These are phyloP conservation scores for Adansonia grandidieri DNA, from an alignment of 441 rosid species.

Conservation along the genomic window DNA sequence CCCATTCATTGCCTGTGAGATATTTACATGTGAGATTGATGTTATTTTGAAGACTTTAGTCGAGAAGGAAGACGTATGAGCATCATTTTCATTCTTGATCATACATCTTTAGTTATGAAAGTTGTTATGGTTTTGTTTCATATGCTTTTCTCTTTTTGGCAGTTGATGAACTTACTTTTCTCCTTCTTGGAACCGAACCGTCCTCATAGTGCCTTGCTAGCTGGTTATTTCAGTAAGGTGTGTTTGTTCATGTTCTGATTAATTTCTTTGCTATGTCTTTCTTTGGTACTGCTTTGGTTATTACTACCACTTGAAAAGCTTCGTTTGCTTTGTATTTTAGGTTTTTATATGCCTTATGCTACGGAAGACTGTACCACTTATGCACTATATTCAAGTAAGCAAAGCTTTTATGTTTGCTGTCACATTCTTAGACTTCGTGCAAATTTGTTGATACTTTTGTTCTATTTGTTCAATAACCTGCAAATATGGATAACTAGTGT, in stretches of 20 bases:
- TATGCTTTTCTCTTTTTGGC: slow-evolving; percentile 33
- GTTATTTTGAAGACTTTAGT: slow-evolving; percentile 84
- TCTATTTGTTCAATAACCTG: not conserved
- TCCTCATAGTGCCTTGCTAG: slow-evolving; percentile 84
- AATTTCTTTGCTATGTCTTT: slow-evolving; percentile 11
- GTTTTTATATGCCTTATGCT: slow-evolving; percentile 91
- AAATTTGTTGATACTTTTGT: not conserved
- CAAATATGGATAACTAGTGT: not conserved
- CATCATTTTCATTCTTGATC: slow-evolving; percentile 8
- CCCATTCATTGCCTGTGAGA: slow-evolving; percentile 94
- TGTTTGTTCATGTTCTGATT: slow-evolving; percentile 20
- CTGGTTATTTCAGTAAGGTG: slow-evolving; percentile 99
- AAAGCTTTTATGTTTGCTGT: slow-evolving; percentile 17
- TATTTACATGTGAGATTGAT: slow-evolving; percentile 96
- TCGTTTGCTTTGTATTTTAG: slow-evolving; percentile 44
- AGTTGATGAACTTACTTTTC: slow-evolving; percentile 94
- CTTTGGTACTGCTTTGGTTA: slow-evolving; percentile 1
- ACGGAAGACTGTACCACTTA: slow-evolving; percentile 82
- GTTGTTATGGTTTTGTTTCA: slow-evolving; percentile 2
- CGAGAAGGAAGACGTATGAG: slow-evolving; percentile 86
- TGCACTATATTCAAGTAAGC: slow-evolving; percentile 91
- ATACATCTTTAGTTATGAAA: slow-evolving; percentile 15
- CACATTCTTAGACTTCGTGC: not conserved
- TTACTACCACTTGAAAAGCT: slow-evolving; percentile 21
- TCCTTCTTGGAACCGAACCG: slow-evolving; percentile 90